Conservation (phyloP, 108 stramenopile genomes). For the Nitzschia sp. region DNA sequence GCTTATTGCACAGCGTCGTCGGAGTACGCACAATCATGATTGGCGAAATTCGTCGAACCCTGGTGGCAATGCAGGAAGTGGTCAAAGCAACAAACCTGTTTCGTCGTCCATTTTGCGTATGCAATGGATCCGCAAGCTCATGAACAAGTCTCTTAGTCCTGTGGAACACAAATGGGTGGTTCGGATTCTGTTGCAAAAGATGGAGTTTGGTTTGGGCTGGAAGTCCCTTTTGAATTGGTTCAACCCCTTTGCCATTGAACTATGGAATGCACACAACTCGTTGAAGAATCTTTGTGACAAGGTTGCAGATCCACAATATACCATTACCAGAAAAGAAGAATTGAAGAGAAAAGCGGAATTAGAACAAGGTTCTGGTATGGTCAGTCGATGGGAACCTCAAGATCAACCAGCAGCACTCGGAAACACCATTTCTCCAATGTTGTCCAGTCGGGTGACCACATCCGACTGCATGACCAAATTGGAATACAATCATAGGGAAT, state of each 20-base stretch:
- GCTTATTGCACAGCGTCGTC: conserved; percentile 3
- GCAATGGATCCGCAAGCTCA: conserved; percentile 33
- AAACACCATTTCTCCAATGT: conserved; percentile 73
- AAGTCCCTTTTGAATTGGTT: conserved; percentile 48
- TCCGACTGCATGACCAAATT: conserved; percentile 52
- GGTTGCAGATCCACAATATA: conserved; percentile 38
- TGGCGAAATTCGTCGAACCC: conserved; percentile 13
- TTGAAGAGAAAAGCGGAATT: neutral
- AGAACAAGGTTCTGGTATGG: neutral
- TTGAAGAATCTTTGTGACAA: conserved; percentile 43
- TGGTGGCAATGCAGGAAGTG: neutral
- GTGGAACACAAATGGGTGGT: conserved; percentile 87
- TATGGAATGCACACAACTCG: conserved; percentile 35
- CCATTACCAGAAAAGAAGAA: neutral
- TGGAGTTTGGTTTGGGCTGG: conserved; percentile 56
- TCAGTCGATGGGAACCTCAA: conserved; percentile 36
- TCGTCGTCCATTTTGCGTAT: neutral
- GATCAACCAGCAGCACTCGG: conserved; percentile 39
- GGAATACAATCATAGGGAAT: conserved; percentile 44
- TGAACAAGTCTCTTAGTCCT: conserved; percentile 33
- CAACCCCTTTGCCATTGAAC: conserved; percentile 46
- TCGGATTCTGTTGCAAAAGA: conserved; percentile 60
- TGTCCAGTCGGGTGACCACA: conserved; percentile 59
- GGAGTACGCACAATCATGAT: conserved; percentile 25
- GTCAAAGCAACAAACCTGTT: neutral